Percentiles rank a stretch among this genome's conserved stretches.
Conservation (phyloP, 73 alveolate species). For the Breviolum minutum region DNA sequence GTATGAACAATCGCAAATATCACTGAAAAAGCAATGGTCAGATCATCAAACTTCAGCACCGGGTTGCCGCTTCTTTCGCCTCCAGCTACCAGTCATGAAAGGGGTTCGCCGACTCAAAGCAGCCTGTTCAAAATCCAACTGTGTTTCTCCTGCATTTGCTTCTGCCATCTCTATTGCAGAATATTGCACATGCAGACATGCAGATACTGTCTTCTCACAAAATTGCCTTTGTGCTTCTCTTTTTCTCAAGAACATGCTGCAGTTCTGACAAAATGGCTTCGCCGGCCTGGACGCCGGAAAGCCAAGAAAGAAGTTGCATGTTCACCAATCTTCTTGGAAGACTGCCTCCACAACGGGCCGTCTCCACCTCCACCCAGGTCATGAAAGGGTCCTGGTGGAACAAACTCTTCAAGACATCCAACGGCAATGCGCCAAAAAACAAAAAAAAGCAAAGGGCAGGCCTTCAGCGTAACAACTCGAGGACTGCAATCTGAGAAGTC, state of each 20-base stretch:
- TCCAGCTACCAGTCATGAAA: background rate
- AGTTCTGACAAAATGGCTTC: background rate
- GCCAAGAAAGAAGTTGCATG: constrained; percentile 56
- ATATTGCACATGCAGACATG: too few relatives aligned
- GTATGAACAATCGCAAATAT: too few relatives aligned
- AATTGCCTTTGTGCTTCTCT: background rate
- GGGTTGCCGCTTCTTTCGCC: background rate
- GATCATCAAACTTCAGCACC: background rate
- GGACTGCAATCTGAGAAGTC: constrained; percentile 68
- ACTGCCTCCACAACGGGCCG: constrained; percentile 7
- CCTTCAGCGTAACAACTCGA: constrained; percentile 17
- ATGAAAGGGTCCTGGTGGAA: constrained; percentile 42
- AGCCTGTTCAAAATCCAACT: background rate
- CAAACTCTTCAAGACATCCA: background rate
- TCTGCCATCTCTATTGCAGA: too few relatives aligned
- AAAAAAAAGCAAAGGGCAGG: background rate
- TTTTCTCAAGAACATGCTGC: background rate
- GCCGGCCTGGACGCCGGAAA: constrained; percentile 35
- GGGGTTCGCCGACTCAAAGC: background rate
- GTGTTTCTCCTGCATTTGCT: too few relatives aligned
- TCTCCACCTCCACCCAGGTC: constrained; percentile 66
- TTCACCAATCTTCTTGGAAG: constrained; percentile 48
- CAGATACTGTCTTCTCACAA: background rate
- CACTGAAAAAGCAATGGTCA: too few relatives aligned
- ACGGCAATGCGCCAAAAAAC: too few relatives aligned